Conservation (phyloP, 208 protist species). For the Leishmania arabica region DNA sequence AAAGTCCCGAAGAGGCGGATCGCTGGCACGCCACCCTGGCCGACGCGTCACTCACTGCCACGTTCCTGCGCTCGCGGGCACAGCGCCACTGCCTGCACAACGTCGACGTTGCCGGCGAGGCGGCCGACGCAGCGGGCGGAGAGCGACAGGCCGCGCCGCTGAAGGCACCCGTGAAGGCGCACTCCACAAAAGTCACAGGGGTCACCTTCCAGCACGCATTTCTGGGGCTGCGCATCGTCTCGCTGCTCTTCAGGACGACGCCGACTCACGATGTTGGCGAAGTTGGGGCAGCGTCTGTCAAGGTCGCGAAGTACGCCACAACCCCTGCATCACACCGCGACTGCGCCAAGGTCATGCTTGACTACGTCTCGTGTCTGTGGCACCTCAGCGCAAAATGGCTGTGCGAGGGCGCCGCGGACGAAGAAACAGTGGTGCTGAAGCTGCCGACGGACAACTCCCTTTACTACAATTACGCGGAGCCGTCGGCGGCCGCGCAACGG, state of each 20-base stretch:
- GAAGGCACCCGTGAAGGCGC: slow-evolving; percentile 1
- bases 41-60: slow-evolving; percentile 17
- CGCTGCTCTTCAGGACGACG: slow-evolving; percentile 24
- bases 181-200: neutral
- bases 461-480: slow-evolving; percentile 50
- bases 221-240: slow-evolving; percentile 29
- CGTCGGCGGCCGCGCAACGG: slow-evolving; percentile 27
- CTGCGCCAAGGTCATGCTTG: slow-evolving; percentile 54
- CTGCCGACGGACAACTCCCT: slow-evolving; percentile 32
- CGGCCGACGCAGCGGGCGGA: neutral
- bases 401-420: neutral
- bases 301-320: neutral
- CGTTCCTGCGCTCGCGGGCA: slow-evolving; percentile 11
- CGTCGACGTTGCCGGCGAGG: neutral
- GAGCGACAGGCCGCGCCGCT: neutral
- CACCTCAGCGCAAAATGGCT: slow-evolving; percentile 24
- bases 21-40: slow-evolving; percentile 8
- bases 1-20: neutral
- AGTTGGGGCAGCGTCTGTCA: neutral
- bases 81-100: neutral
- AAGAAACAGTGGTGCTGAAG: slow-evolving; percentile 7
- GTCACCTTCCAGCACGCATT: slow-evolving; percentile 32
- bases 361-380: slow-evolving; percentile 78
- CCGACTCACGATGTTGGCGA: neutral
- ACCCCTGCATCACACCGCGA: slow-evolving; percentile 25